Conservation (phyloP, 2,329 filamentous ascomycete species). For the Dactylellina drechsleri region DNA sequence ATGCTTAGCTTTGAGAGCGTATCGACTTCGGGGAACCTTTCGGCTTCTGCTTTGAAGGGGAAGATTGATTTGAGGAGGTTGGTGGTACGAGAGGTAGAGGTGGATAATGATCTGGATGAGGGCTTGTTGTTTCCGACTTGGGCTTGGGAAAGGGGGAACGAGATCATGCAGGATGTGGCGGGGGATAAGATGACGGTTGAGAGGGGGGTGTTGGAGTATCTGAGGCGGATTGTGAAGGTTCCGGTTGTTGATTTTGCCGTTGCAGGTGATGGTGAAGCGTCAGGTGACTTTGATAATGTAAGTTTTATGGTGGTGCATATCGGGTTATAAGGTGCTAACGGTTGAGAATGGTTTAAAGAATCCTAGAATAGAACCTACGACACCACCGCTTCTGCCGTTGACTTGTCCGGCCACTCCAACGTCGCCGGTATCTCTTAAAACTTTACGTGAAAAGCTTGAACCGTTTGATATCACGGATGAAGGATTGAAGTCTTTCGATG, state of each 20-base stretch:
- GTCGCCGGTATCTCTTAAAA: not conserved
- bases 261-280: not conserved
- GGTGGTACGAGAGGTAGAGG: not conserved
- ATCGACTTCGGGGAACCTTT: not conserved
- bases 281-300: not conserved
- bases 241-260: not conserved
- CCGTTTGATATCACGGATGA: constrained; percentile 1
- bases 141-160: constrained; percentile 43
- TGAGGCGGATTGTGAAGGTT: constrained; percentile 29
- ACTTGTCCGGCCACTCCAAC: not conserved
- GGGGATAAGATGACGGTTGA: constrained; percentile 44
- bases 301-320: not conserved
- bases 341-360: not conserved
- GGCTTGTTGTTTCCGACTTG: constrained; percentile 32
- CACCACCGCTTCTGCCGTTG: constrained; percentile 35
- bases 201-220: constrained; percentile 28
- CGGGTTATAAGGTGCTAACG: not conserved
- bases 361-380: not conserved
- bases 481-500: not conserved
- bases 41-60: not conserved
- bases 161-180: constrained; percentile 28
- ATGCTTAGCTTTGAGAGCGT: constrained; percentile 9
- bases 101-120: constrained; percentile 23
- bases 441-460: constrained; percentile 5
- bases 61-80: constrained; percentile 20